Conservation (phyloP, 2,329 filamentous ascomycete species). For the Sarocladium brachiariae region DNA sequence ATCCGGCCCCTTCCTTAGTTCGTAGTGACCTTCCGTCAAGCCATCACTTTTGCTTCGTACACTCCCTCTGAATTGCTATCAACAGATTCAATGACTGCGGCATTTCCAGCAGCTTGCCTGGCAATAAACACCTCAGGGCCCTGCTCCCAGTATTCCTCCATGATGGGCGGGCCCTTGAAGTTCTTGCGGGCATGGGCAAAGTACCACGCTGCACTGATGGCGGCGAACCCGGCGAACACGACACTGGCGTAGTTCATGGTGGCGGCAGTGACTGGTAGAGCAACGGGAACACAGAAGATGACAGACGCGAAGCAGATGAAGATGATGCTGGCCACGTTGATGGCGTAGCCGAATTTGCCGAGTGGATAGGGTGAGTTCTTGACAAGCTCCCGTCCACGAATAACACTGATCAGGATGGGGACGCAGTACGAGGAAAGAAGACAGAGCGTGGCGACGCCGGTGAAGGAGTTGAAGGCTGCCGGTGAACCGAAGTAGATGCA, state of each 20-base stretch:
- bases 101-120: neutral
- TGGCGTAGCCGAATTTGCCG: constrained; percentile 58
- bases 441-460: constrained; percentile 72
- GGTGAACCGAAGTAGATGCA: constrained; percentile 73
- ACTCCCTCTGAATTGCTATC: neutral
- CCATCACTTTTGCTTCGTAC: too few relatives aligned
- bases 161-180: constrained; percentile 53
- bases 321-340: constrained; percentile 58
- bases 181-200: constrained; percentile 61
- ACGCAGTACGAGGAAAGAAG: constrained; percentile 68
- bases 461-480: constrained; percentile 73
- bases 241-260: constrained; percentile 68
- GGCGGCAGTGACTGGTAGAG: constrained; percentile 47
- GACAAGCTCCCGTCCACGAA: constrained; percentile 59
- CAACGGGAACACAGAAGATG: constrained; percentile 65
- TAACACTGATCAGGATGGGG: constrained; percentile 63
- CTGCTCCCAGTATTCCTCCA: constrained; percentile 23
- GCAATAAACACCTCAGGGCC: neutral
- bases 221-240: constrained; percentile 61
- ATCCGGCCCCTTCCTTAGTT: too few relatives aligned
- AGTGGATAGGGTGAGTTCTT: constrained; percentile 59
- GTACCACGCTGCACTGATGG: constrained; percentile 60
- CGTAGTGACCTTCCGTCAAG: too few relatives aligned
- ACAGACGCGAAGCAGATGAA: constrained; percentile 68
- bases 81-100: neutral